phyloP scores from a whole-genome alignment of 176 grass and related monocot genomes.

The sorghum (Sorghum bicolor) region Sorghum_bicolor_NCBIv3 NC_012873.2:56732501-56733000 shows the following conservation, averaged over 20 bases:
- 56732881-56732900: neutral
- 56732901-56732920: no score
- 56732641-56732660: conserved; percentile 63
- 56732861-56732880: no score
- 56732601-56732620: conserved; percentile 69
- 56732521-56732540: conserved; percentile 17
- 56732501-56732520: no score
- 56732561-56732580: conserved; percentile 83
- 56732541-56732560: conserved; percentile 31
- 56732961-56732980: no score
- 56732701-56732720: conserved; percentile 63
- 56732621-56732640: conserved; percentile 61
- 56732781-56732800: conserved; percentile 32
- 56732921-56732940: no score
- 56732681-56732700: conserved; percentile 48
- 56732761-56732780: conserved; percentile 51
- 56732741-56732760: conserved; percentile 54
- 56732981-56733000: no score
- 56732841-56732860: neutral
- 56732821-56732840: conserved; percentile 8
- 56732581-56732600: conserved; percentile 60
- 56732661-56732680: conserved; percentile 74
- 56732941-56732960: no score
- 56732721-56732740: conserved; percentile 61
- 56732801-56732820: neutral